Conservation (phyloP, 805 yeast species). For the Metschnikowia vanudenii region DNA sequence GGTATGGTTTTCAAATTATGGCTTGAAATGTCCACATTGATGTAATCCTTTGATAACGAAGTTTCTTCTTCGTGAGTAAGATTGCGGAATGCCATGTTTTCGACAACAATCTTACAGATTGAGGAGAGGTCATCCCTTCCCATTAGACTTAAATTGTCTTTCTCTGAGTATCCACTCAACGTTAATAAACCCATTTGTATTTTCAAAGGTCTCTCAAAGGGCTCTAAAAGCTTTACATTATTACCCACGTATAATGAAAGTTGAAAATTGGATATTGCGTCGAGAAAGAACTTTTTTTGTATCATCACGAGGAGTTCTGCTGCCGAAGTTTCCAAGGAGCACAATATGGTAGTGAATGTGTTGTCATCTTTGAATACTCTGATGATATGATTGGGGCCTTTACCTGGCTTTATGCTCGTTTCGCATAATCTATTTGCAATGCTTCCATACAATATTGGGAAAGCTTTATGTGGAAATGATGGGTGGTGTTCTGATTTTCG, state of each 20-base stretch:
- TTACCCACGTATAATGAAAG: constrained; percentile 75
- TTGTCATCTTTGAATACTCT: constrained; percentile 83
- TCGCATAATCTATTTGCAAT: constrained; percentile 6
- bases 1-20: constrained; percentile 83
- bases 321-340: constrained; percentile 75
- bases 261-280: constrained; percentile 68
- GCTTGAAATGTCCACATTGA: constrained; percentile 69
- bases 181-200: constrained; percentile 72
- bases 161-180: constrained; percentile 73
- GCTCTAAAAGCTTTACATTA: constrained; percentile 66
- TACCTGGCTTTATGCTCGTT: constrained; percentile 4
- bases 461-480: constrained; percentile 12
- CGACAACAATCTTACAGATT: constrained; percentile 75
- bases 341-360: constrained; percentile 78
- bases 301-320: constrained; percentile 68
- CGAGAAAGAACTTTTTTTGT: constrained; percentile 75
- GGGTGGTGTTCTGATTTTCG: constrained; percentile 12
- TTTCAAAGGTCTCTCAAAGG: constrained; percentile 71
- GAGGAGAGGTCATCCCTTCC: constrained; percentile 84
- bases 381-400: constrained; percentile 47
- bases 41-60: constrained; percentile 61
- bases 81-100: constrained; percentile 58
- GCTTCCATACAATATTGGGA: constrained; percentile 37
- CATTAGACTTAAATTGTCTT: constrained; percentile 72
- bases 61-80: constrained; percentile 69